Conservation (phyloP, 78 protist genomes). For the Mantamonas sphyraenae region DNA sequence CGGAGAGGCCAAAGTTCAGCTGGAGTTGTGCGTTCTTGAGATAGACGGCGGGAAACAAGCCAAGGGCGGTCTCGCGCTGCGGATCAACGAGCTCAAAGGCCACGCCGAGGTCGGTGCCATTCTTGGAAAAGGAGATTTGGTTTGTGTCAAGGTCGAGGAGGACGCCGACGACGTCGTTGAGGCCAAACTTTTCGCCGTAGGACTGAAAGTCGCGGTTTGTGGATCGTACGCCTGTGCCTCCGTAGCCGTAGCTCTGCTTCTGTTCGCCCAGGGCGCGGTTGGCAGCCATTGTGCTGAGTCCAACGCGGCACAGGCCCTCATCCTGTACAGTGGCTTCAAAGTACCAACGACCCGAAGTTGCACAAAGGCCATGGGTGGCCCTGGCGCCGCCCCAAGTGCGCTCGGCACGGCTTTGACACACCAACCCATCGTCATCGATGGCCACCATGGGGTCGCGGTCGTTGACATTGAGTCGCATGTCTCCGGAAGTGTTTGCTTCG, state of each 20-base stretch:
- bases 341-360: slow-evolving; percentile 48
- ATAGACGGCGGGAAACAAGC: slow-evolving; percentile 25
- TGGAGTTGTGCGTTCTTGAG: slow-evolving; percentile 8
- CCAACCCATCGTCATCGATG: slow-evolving; percentile 26
- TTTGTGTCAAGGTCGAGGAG: slow-evolving; percentile 26
- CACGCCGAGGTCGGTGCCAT: slow-evolving; percentile 10
- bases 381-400: slow-evolving; percentile 38
- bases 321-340: slow-evolving; percentile 53
- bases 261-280: slow-evolving; percentile 53
- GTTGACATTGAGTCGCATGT: neutral
- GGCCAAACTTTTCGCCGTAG: slow-evolving; percentile 53
- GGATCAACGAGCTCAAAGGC: neutral
- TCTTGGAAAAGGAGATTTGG: slow-evolving; percentile 41
- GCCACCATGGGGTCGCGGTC: neutral
- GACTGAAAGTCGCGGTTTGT: slow-evolving; percentile 23
- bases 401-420: slow-evolving; percentile 27
- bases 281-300: slow-evolving; percentile 33
- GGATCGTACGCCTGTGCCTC: slow-evolving; percentile 58
- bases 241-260: slow-evolving; percentile 45
- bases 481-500: neutral
- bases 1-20: slow-evolving; percentile 24
- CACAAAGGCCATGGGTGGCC: slow-evolving; percentile 42
- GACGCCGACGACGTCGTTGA: slow-evolving; percentile 50
- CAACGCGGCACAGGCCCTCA: slow-evolving; percentile 67
- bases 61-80: neutral